Evolutionary conservation across 2,329 filamentous ascomycete species (phyloP), one percentile per base, ranked within the genome.

Genomic region (Pseudocercospora eumusae): DNA sequence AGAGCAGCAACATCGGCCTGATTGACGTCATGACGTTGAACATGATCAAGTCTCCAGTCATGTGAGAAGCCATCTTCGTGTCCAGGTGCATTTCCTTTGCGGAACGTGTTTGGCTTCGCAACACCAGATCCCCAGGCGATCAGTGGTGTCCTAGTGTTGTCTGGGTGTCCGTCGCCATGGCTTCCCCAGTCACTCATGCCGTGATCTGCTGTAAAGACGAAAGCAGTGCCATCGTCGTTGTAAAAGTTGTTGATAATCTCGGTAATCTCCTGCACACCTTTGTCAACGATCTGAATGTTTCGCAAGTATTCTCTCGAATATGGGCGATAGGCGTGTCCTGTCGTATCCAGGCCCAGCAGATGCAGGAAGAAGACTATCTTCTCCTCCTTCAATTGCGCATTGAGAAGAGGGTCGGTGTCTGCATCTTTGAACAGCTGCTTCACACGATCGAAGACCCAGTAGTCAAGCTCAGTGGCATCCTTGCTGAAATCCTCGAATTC

Each of bases 171-270:
- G 75, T 99, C 95, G 40, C 96, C 96, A 75, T 99, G 96, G 70
- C 93, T 98, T n/a, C 96, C 95, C 88, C 90, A 97, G 76, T 99
- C 95, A 73, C 92, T 98, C 95, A 99, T 99, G 18, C 95, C 95
- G 75, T 99, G 95, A 73, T 99, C 95, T 7, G 95, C 95, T 1
- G 96, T 99, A 74, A 99, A 99, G 15, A 99, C 86, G 74, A 93
- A 99, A 0, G 96, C 92, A 0, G 95, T 98, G 75, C 95, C 88
- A 59, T 85, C 89, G 66, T 86, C 86, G 69, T 79, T 83, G 71
- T 97, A 99, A 74, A 98, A 99, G 11, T 89, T 84, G 36, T 96
- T 86, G 55, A 97, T 88, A 58, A 96, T 74, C 66, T 89, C 83
- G 0, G 89, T 88, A 55, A 96, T 89, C 76, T 96, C 90, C 75